phyloP scores from a whole-genome alignment of 139 green algal species.

The Spirogloea muscicola region DNA sequence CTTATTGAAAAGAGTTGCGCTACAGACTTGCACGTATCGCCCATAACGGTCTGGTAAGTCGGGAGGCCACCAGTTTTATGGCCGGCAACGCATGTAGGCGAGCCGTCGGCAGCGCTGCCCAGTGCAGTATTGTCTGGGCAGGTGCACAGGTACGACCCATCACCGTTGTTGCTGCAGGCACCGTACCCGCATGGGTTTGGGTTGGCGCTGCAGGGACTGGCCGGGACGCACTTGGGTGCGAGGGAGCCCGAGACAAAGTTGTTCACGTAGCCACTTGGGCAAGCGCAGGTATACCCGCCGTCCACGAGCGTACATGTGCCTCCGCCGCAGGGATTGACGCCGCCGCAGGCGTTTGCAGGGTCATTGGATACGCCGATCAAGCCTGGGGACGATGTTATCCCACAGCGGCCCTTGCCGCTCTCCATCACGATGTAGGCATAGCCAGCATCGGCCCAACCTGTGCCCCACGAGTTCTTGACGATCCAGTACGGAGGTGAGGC shows the following conservation, averaged over 20 bases:
- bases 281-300: too few species aligned
- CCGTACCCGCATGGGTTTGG: slow-evolving; percentile 25
- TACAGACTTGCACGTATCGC: slow-evolving; percentile 21
- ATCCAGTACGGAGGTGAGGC: slow-evolving; percentile 72
- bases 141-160: slow-evolving; percentile 19
- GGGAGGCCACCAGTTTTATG: not conserved
- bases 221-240: not conserved
- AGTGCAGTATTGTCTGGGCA: not conserved
- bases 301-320: slow-evolving; percentile 14
- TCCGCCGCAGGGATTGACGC: slow-evolving; percentile 20
- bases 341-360: not conserved
- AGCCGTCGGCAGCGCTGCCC: slow-evolving; percentile 5
- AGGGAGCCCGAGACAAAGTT: too few species aligned
- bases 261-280: too few species aligned
- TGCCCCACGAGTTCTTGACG: slow-evolving; percentile 93
- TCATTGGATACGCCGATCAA: too few species aligned
- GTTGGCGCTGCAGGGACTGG: not conserved
- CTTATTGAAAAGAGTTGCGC: too few species aligned
- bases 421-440: not conserved
- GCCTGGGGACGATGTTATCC: too few species aligned
- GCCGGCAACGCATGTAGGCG: slow-evolving; percentile 19
- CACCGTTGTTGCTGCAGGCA: slow-evolving; percentile 4
- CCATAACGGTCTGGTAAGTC: not conserved
- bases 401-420: not conserved
- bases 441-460: slow-evolving; percentile 62